Percentiles rank a stretch among this genome's conserved stretches.
These are phyloP conservation scores for Ogataea pini DNA, from an alignment of 805 yeast species.

Conservation along the genomic window DNA sequence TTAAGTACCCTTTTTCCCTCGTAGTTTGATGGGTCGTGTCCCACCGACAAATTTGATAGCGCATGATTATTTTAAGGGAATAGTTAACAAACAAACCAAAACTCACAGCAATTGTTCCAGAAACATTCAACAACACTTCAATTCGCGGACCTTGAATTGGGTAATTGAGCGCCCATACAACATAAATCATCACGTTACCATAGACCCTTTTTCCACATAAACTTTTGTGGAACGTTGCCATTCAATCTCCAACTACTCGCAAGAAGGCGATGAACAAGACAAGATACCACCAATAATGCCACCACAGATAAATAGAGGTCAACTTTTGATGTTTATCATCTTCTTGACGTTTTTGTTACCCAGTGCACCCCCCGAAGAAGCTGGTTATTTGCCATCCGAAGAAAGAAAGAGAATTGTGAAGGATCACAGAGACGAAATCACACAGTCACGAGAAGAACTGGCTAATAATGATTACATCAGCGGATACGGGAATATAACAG, in stretches of 20 bases:
- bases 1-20: too few species aligned
- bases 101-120: neutral
- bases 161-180: too few species aligned
- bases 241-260: neutral
- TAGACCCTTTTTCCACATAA: neutral
- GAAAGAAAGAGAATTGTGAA: conserved; percentile 32
- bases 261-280: neutral
- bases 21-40: conserved; percentile 2
- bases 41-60: conserved; percentile 2
- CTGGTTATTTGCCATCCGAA: conserved; percentile 28
- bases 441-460: conserved; percentile 36
- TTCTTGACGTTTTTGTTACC: conserved; percentile 44
- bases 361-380: conserved; percentile 37
- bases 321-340: conserved; percentile 38
- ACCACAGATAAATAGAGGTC: conserved; percentile 31
- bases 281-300: conserved; percentile 18
- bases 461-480: conserved; percentile 42
- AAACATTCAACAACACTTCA: neutral
- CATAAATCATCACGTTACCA: too few species aligned
- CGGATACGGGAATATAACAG: conserved; percentile 75
- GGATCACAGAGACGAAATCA: conserved; percentile 38
- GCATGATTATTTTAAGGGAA: conserved; percentile 2
- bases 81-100: neutral
- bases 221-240: neutral
- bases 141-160: too few species aligned